phyloP scores from a whole-genome alignment of 2,329 filamentous ascomycete species.

The Phyllosticta citriasiana region DNA sequence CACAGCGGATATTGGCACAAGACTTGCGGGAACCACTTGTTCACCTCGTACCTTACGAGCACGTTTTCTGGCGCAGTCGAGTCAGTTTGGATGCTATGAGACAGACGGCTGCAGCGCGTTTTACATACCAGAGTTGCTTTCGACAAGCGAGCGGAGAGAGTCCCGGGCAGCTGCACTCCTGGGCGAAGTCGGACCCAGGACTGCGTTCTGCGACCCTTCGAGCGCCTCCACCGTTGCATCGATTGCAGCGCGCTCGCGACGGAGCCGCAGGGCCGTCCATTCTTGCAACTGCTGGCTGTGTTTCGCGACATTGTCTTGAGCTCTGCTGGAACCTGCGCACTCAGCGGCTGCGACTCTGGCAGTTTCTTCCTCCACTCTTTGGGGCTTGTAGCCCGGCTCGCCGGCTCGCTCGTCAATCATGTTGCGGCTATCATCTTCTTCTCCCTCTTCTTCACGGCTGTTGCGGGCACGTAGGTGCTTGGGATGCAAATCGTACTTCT shows the following conservation, averaged over 20 bases:
- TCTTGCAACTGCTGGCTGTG: background rate
- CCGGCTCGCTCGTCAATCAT: background rate
- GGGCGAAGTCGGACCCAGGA: background rate
- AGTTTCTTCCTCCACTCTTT: background rate
- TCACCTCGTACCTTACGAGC: background rate
- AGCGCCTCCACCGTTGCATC: background rate
- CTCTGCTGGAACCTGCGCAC: background rate
- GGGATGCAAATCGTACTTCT: background rate
- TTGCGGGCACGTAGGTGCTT: background rate
- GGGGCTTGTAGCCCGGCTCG: background rate
- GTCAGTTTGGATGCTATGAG: background rate
- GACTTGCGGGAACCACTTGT: background rate
- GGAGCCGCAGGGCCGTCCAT: background rate
- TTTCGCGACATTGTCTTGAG: background rate
- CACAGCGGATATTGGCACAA: background rate
- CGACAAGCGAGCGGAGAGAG: background rate
- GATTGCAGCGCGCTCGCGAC: background rate
- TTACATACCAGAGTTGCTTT: background rate
- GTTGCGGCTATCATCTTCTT: background rate
- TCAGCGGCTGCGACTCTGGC: background rate
- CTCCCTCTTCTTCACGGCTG: background rate
- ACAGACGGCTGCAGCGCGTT: too few relatives aligned
- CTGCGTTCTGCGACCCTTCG: background rate
- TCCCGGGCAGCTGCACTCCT: too few relatives aligned
- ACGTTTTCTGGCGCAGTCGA: background rate